Conservation (phyloP, 129 eudicot genomes). For the Ambrosia trifida region DNA sequence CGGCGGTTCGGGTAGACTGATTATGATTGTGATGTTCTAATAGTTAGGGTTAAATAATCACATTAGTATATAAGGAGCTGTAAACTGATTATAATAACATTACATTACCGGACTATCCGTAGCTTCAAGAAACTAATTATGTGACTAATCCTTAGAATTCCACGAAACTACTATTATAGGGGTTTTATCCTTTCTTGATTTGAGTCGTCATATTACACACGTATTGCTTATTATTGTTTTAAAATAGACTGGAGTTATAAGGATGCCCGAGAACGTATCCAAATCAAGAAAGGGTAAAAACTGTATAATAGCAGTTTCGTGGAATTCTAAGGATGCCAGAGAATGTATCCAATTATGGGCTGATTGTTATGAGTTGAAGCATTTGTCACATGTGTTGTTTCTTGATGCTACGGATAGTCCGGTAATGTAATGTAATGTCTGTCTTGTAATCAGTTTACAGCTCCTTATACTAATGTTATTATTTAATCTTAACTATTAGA, state of each 20-base stretch:
- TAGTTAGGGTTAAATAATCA: background rate
- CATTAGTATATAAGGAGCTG: background rate
- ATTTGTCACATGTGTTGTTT: background rate
- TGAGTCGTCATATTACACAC: background rate
- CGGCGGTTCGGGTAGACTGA: background rate
- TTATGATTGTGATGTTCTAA: background rate
- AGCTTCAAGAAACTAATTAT: background rate
- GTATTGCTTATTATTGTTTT: background rate
- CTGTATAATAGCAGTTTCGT: background rate
- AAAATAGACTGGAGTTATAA: background rate
- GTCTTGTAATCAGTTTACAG: background rate
- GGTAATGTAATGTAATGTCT: background rate
- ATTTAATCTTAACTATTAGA: background rate
- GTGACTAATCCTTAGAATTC: background rate
- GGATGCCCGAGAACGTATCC: no score
- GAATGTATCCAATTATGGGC: background rate
- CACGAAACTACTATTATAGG: background rate
- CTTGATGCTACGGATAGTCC: background rate
- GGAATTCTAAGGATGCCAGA: background rate
- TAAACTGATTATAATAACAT: background rate
- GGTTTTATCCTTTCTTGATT: background rate
- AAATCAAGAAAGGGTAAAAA: background rate
- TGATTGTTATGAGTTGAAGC: background rate
- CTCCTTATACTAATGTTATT: background rate
- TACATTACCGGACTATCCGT: background rate